Conservation (phyloP, 768 basidiomycete genomes). For the Suillus subluteus region DNA sequence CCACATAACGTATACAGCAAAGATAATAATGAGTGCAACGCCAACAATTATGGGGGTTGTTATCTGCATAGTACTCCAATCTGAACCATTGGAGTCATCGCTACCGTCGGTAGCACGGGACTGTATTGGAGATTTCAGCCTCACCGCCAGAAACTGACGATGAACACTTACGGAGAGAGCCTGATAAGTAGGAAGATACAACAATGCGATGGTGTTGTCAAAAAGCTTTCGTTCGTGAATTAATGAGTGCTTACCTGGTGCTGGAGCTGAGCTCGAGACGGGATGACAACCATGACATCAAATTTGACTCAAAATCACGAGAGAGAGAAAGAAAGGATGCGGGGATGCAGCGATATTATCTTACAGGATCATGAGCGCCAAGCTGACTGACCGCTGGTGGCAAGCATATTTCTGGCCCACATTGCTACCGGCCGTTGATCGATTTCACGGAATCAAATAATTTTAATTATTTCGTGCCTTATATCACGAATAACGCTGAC, state of each 20-base stretch:
- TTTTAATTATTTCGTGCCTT: not conserved
- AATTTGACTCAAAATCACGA: conserved; percentile 5
- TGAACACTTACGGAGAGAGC: conserved; percentile 24
- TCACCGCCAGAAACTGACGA: not conserved
- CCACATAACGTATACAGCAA: conserved; percentile 28
- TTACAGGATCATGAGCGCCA: conserved; percentile 17
- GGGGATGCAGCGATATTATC: conserved; percentile 18
- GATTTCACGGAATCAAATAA: conserved; percentile 17
- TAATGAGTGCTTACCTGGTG: conserved; percentile 1
- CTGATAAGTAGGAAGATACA: conserved; percentile 13
- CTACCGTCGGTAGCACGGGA: conserved; percentile 16
- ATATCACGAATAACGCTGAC: conserved; percentile 8
- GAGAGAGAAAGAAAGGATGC: not conserved
- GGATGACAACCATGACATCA: conserved; percentile 27
- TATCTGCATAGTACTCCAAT: conserved; percentile 37
- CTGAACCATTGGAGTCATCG: too few relatives aligned
- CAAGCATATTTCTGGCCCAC: conserved; percentile 13
- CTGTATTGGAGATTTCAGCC: conserved; percentile 15
- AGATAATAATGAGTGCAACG: conserved; percentile 28
- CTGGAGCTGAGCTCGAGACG: conserved; percentile 1
- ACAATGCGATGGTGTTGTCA: not conserved
- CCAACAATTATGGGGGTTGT: conserved; percentile 39
- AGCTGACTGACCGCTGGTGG: not conserved
- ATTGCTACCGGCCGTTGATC: conserved; percentile 21
- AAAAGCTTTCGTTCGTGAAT: not conserved